These are phyloP conservation scores for Simplicillium sp. DNA, from an alignment of 2,329 filamentous ascomycete genomes.

Conservation along the genomic window DNA sequence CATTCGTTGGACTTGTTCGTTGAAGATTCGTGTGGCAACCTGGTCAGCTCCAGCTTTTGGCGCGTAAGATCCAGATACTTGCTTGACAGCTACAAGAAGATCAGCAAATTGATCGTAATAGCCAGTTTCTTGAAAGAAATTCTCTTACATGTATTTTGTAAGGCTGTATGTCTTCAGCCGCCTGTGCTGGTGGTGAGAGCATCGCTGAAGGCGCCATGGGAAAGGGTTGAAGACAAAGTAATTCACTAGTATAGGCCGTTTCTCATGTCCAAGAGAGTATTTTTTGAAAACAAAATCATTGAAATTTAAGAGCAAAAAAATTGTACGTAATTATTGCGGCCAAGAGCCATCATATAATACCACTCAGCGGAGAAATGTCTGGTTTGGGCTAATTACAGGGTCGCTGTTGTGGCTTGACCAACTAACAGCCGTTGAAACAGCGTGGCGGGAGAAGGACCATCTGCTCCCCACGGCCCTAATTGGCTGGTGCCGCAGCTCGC, in stretches of 20 bases:
- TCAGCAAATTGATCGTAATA: not conserved
- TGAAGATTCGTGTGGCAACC: slow-evolving; percentile 50
- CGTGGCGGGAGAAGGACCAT: too few species aligned
- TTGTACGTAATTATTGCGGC: too few species aligned
- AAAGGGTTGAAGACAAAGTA: not conserved
- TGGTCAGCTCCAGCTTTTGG: slow-evolving; percentile 57
- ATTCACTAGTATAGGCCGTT: too few species aligned
- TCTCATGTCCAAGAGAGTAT: too few species aligned
- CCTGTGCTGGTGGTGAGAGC: slow-evolving; percentile 12
- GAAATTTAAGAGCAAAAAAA: too few species aligned
- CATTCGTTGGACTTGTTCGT: slow-evolving; percentile 38
- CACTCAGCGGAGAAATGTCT: not conserved
- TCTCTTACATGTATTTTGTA: slow-evolving; percentile 48
- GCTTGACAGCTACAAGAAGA: slow-evolving; percentile 46
- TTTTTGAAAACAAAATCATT: too few species aligned
- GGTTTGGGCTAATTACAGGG: not conserved
- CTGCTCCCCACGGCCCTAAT: not conserved
- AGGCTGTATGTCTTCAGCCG: slow-evolving; percentile 36
- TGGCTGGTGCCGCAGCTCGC: not conserved
- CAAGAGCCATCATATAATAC: not conserved
- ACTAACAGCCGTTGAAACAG: too few species aligned
- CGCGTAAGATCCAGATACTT: slow-evolving; percentile 58
- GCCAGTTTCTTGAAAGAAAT: not conserved
- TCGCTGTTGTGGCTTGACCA: not conserved
- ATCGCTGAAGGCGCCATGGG: slow-evolving; percentile 11